Percentiles rank a stretch among this genome's conserved stretches.
phyloP scores from a whole-genome alignment of 805 yeast species.

The Candida nemodendra region DNA sequence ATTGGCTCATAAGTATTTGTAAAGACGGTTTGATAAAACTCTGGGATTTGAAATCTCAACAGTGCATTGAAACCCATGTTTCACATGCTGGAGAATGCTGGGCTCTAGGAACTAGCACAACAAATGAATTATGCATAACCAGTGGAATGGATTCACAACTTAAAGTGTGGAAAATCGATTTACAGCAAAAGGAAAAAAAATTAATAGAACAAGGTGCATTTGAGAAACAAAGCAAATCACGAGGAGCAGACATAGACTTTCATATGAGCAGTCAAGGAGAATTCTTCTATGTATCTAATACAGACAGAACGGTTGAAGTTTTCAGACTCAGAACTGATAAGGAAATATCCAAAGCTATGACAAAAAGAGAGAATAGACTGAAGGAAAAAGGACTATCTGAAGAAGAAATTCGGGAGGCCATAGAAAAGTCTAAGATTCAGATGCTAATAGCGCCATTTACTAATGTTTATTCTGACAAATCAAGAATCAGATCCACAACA shows the following conservation, averaged over 20 bases:
- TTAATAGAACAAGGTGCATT: constrained; percentile 61
- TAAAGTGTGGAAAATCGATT: constrained; percentile 77
- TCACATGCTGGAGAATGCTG: constrained; percentile 95
- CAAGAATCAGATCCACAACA: constrained; percentile 63
- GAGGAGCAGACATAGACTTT: constrained; percentile 64
- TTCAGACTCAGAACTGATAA: constrained; percentile 73
- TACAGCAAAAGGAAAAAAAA: constrained; percentile 47
- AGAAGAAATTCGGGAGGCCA: constrained; percentile 56
- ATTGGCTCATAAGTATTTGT: constrained; percentile 72
- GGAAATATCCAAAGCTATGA: constrained; percentile 75
- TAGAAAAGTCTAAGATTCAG: constrained; percentile 47
- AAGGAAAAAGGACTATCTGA: constrained; percentile 64
- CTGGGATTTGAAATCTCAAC: constrained; percentile 90
- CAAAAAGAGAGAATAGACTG: constrained; percentile 75
- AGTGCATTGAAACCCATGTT: constrained; percentile 90
- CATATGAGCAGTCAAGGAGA: constrained; percentile 37
- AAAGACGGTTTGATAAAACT: constrained; percentile 90
- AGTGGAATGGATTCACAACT: constrained; percentile 79
- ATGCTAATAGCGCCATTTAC: constrained; percentile 70
- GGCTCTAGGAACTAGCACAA: constrained; percentile 56
- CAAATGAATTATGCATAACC: constrained; percentile 52
- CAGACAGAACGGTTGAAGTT: constrained; percentile 77
- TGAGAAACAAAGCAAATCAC: constrained; percentile 73
- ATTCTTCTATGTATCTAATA: constrained; percentile 69
- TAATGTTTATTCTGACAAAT: constrained; percentile 54